Percentiles rank a stretch among this genome's conserved stretches.
phyloP scores from a whole-genome alignment of 345 rosid species.

The Gossypium arboreum region DNA sequence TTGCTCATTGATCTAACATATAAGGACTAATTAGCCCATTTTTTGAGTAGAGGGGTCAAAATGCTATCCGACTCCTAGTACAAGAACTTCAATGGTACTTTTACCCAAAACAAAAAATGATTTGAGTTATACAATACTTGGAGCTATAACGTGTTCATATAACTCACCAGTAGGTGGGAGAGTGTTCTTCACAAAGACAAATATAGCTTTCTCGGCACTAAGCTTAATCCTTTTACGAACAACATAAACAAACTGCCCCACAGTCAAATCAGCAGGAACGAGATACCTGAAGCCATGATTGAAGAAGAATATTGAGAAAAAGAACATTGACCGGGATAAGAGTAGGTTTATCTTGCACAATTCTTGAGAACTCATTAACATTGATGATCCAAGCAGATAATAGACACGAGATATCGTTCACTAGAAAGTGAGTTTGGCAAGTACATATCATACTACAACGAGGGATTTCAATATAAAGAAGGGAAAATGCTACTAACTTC shows the following conservation, averaged over 20 bases:
- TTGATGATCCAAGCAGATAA: not conserved
- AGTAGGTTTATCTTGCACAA: not conserved
- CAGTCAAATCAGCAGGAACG: slow-evolving; percentile 70
- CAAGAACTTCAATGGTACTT: no score
- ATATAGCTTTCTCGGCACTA: slow-evolving; percentile 73
- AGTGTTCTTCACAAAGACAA: slow-evolving; percentile 59
- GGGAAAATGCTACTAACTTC: slow-evolving; percentile 52
- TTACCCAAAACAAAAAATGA: not conserved
- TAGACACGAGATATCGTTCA: not conserved
- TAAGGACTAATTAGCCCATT: no score
- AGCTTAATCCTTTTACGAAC: slow-evolving; percentile 78
- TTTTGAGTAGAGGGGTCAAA: no score
- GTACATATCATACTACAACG: not conserved
- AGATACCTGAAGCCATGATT: slow-evolving; percentile 46
- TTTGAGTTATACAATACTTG: not conserved
- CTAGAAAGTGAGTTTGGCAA: not conserved
- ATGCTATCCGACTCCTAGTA: no score
- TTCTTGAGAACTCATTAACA: not conserved
- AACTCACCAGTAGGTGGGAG: slow-evolving; percentile 62
- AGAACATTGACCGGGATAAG: not conserved
- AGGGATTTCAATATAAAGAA: not conserved
- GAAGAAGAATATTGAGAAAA: not conserved
- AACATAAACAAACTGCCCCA: slow-evolving; percentile 74
- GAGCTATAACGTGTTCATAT: not conserved
- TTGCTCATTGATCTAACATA: no score